A percentile compares a stretch with the other conserved stretches of the same genome.
Conservation (phyloP, 441 rosid genomes). For the Populus hybrid region DNA sequence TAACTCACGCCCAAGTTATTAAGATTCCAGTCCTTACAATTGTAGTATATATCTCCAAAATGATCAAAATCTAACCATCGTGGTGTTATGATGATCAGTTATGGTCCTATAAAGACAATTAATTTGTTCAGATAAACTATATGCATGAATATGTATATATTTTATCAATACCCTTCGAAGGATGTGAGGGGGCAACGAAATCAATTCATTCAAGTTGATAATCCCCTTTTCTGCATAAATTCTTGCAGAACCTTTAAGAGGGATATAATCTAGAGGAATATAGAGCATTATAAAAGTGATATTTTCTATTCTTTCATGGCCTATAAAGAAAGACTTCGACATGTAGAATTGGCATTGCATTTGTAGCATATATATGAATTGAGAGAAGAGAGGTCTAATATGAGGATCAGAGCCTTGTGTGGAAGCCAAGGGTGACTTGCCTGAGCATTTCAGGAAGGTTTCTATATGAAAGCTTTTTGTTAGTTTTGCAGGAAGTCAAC, state of each 20-base stretch:
- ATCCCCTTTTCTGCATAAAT: too few species aligned
- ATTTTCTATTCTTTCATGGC: not conserved
- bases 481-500: not conserved
- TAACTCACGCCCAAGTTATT: too few species aligned
- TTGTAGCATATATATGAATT: not conserved
- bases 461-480: not conserved
- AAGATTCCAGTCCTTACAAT: too few species aligned
- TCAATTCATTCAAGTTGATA: not conserved
- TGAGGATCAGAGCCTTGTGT: slow-evolving; percentile 8
- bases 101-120: too few species aligned
- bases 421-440: slow-evolving; percentile 17
- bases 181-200: not conserved
- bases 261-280: not conserved
- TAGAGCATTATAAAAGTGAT: not conserved
- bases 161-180: not conserved
- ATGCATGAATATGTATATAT: too few species aligned
- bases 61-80: too few species aligned
- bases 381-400: slow-evolving; percentile 7
- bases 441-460: not conserved
- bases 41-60: too few species aligned
- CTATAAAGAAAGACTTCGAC: not conserved
- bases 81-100: too few species aligned
- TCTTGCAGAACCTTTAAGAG: too few species aligned
- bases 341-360: not conserved
- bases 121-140: too few species aligned